Conservation (phyloP, 225 moss, liverwort and hornwort species). For the Antitrichia curtipendula region DNA sequence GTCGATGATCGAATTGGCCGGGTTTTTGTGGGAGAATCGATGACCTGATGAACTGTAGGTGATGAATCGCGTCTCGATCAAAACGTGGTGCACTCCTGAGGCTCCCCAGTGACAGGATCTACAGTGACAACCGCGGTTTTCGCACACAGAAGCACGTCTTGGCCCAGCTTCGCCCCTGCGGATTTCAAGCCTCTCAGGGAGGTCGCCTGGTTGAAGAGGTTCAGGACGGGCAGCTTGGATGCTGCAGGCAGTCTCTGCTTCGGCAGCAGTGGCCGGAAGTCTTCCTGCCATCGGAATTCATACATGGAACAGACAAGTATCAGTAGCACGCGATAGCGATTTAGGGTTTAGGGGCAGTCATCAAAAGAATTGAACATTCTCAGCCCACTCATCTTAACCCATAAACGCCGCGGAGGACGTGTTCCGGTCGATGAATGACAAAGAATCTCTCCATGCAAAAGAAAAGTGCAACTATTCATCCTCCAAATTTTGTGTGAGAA, state of each 20-base stretch:
- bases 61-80: neutral
- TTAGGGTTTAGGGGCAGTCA: neutral
- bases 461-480: no score
- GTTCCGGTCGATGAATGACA: no score
- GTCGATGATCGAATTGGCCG: neutral
- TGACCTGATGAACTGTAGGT: neutral
- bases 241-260: slow-evolving; percentile 54
- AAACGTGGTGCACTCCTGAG: slow-evolving; percentile 48
- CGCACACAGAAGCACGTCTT: slow-evolving; percentile 66
- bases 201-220: slow-evolving; percentile 86
- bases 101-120: slow-evolving; percentile 67
- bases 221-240: slow-evolving; percentile 69
- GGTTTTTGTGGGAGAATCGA: no score
- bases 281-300: slow-evolving; percentile 10
- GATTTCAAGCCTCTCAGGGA: slow-evolving; percentile 70
- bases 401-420: no score
- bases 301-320: neutral
- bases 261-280: slow-evolving; percentile 52
- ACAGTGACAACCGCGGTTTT: slow-evolving; percentile 38
- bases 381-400: neutral
- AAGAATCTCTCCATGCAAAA: no score
- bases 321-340: neutral
- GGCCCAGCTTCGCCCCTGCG: slow-evolving; percentile 77
- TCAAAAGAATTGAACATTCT: neutral
- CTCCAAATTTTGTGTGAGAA: no score